These are phyloP conservation scores for Thielaviopsis populi DNA, from an alignment of 2,329 filamentous ascomycete genomes.

Conservation along the genomic window DNA sequence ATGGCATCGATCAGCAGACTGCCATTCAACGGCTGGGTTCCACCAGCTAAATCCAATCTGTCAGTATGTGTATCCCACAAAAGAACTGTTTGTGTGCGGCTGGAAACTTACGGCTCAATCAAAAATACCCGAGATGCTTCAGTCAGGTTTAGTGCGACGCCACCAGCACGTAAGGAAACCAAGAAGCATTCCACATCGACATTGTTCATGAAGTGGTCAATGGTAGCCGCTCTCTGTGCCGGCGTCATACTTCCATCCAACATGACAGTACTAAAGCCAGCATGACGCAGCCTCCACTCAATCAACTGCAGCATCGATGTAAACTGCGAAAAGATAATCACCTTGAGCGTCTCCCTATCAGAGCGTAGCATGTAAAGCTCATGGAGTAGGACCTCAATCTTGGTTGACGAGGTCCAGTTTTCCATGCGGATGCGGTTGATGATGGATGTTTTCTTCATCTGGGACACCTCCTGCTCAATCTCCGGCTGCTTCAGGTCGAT, in stretches of 20 bases:
- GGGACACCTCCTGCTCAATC: conserved; percentile 69
- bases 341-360: conserved; percentile 87
- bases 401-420: conserved; percentile 94
- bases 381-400: conserved; percentile 92
- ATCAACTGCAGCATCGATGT: conserved; percentile 95
- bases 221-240: conserved; percentile 79
- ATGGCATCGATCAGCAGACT: conserved; percentile 85
- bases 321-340: conserved; percentile 94
- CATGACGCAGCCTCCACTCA: conserved; percentile 87
- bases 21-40: conserved; percentile 99
- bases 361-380: conserved; percentile 84
- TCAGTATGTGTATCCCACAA: neutral
- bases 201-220: conserved; percentile 93
- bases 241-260: conserved; percentile 96
- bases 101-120: conserved; percentile 65
- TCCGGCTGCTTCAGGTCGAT: conserved; percentile 94
- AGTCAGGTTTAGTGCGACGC: conserved; percentile 86
- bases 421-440: conserved; percentile 99
- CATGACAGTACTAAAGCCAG: conserved; percentile 98
- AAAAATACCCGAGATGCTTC: conserved; percentile 94
- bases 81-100: neutral
- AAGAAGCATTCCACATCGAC: conserved; percentile 89
- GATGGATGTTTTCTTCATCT: conserved; percentile 83
- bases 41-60: conserved; percentile 55
- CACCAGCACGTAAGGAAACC: conserved; percentile 89